Evolutionary conservation across 495 filamentous ascomycete genomes (phyloP).

Genomic region (Annulohypoxylon stygium): DNA sequence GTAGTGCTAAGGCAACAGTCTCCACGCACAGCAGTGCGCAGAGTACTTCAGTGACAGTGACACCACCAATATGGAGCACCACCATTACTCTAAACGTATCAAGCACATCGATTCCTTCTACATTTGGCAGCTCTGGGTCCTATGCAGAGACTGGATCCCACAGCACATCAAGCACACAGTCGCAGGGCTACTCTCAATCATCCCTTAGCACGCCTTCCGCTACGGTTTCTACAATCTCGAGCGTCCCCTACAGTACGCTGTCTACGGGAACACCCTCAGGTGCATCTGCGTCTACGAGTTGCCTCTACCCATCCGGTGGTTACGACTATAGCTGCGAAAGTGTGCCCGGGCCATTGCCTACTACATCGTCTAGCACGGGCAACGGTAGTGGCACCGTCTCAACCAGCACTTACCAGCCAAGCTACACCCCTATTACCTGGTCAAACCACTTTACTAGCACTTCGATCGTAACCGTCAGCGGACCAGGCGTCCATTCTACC

Average conservation of each 20-base stretch:
- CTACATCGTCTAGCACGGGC: conserved; percentile 24
- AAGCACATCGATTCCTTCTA: conserved; percentile 17
- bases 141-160: conserved; percentile 33
- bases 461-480: conserved; percentile 17
- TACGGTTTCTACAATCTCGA: neutral
- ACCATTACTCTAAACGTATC: conserved; percentile 29
- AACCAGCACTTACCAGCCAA: neutral
- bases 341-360: conserved; percentile 21
- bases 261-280: conserved; percentile 2
- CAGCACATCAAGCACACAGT: conserved; percentile 11
- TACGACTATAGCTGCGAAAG: conserved; percentile 43
- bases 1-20: conserved; percentile 4
- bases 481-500: conserved; percentile 13
- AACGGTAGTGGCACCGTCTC: conserved; percentile 16
- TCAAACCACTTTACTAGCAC: conserved; percentile 16
- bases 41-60: conserved; percentile 6
- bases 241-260: neutral
- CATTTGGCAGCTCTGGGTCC: conserved; percentile 32
- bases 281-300: conserved; percentile 35
- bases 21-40: conserved; percentile 25
- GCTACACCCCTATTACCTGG: conserved; percentile 5
- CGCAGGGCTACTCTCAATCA: conserved; percentile 6
- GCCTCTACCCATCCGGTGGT: conserved; percentile 33
- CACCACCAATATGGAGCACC: conserved; percentile 13
- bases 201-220: neutral